These are phyloP conservation scores for Xylariomycetidae sp. DNA, from an alignment of 2,329 filamentous ascomycete genomes.

Conservation along the genomic window DNA sequence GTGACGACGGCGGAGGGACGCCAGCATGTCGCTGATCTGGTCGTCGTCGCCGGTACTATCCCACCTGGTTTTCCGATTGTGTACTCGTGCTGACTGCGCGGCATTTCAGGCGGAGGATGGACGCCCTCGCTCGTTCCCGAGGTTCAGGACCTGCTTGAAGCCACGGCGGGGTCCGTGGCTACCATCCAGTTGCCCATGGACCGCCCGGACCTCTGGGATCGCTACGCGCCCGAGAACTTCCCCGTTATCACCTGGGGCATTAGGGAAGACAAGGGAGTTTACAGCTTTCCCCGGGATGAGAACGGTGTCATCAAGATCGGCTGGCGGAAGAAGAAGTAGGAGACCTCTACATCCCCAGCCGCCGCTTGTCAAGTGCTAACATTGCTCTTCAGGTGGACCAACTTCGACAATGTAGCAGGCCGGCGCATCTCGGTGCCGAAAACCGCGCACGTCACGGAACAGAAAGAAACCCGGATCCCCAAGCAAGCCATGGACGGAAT, in stretches of 20 bases:
- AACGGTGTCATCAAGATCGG: slow-evolving; percentile 42
- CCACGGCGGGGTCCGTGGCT: slow-evolving; percentile 17
- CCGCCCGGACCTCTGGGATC: slow-evolving; percentile 28
- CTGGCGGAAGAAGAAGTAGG: slow-evolving; percentile 46
- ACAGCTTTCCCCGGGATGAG: slow-evolving; percentile 40
- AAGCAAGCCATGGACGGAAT: slow-evolving; percentile 17
- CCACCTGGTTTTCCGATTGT: background rate
- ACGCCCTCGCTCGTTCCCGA: slow-evolving; percentile 14
- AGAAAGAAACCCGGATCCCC: slow-evolving; percentile 16
- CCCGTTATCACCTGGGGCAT: slow-evolving; percentile 38
- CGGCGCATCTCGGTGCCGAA: slow-evolving; percentile 18
- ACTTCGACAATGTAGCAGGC: slow-evolving; percentile 14
- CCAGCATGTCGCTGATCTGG: slow-evolving; percentile 12
- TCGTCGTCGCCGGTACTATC: slow-evolving; percentile 29
- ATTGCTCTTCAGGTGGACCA: too few relatives aligned
- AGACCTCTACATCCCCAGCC: too few relatives aligned
- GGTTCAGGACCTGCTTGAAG: slow-evolving; percentile 15
- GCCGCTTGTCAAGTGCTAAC: too few relatives aligned
- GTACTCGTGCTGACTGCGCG: slow-evolving; percentile 18
- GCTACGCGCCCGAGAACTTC: slow-evolving; percentile 37
- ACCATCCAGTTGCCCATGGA: slow-evolving; percentile 34
- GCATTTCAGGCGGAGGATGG: slow-evolving; percentile 15
- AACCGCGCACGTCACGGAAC: slow-evolving; percentile 13
- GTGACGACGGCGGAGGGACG: slow-evolving; percentile 15
- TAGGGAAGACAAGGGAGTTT: slow-evolving; percentile 34